These are phyloP conservation scores for Daldinia vernicosa DNA, from an alignment of 495 filamentous ascomycete genomes.

Conservation along the genomic window DNA sequence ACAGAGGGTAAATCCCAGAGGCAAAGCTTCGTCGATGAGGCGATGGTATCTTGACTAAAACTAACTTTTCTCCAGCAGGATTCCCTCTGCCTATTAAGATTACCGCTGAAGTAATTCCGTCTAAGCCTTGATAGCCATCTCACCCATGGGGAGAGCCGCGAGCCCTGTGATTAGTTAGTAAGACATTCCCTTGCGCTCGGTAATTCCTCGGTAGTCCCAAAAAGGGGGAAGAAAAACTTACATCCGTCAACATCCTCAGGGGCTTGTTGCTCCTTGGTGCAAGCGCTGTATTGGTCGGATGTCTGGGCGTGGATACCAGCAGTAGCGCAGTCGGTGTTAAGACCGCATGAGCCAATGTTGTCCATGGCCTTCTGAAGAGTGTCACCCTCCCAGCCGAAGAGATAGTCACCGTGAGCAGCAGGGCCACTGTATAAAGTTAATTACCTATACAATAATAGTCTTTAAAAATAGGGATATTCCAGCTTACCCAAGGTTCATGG, in stretches of 20 bases:
- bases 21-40: not conserved
- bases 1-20: slow-evolving; percentile 2
- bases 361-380: slow-evolving; percentile 72
- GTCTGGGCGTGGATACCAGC: slow-evolving; percentile 57
- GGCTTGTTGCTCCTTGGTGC: slow-evolving; percentile 58
- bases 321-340: slow-evolving; percentile 58
- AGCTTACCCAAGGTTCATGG: slow-evolving; percentile 61
- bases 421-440: slow-evolving; percentile 45
- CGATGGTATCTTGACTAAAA: not conserved
- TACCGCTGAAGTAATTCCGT: not conserved
- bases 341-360: slow-evolving; percentile 61
- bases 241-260: slow-evolving; percentile 62
- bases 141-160: slow-evolving; percentile 60
- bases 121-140: slow-evolving; percentile 62
- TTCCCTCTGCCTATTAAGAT: not conserved
- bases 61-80: not conserved
- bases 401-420: slow-evolving; percentile 76
- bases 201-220: not conserved
- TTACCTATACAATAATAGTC: not conserved
- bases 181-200: not conserved
- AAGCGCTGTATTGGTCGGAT: slow-evolving; percentile 57
- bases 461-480: not conserved
- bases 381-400: slow-evolving; percentile 78
- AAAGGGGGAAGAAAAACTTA: slow-evolving; percentile 45
- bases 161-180: slow-evolving; percentile 50